These are phyloP conservation scores for Stephanodiscus triporus DNA, from an alignment of 108 stramenopile genomes.

Conservation along the genomic window DNA sequence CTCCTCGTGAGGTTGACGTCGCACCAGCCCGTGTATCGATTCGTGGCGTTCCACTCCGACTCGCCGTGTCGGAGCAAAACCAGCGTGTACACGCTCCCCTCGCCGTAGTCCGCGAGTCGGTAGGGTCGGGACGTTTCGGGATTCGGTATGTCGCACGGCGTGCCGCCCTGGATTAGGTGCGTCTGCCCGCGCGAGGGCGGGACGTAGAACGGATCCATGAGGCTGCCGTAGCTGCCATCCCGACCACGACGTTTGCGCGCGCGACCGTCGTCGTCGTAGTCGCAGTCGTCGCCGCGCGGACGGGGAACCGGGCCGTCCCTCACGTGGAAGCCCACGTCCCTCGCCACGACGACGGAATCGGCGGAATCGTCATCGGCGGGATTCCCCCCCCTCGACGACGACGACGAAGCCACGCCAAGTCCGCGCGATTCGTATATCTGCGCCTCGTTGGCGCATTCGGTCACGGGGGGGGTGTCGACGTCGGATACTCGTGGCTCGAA, in stretches of 20 bases:
- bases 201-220: slow-evolving; percentile 49
- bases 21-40: slow-evolving; percentile 84
- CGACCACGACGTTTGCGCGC: too few species aligned
- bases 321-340: too few species aligned
- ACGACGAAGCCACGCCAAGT: not conserved
- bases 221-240: slow-evolving; percentile 15
- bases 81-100: slow-evolving; percentile 76
- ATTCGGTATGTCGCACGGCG: slow-evolving; percentile 59
- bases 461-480: too few species aligned
- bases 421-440: too few species aligned
- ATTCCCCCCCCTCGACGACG: not conserved
- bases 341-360: too few species aligned
- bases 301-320: not conserved
- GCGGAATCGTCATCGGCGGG: not conserved
- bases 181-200: slow-evolving; percentile 36
- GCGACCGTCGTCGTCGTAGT: not conserved
- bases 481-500: slow-evolving; percentile 2
- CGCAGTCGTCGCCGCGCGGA: not conserved
- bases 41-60: slow-evolving; percentile 78
- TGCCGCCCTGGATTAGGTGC: slow-evolving; percentile 65
- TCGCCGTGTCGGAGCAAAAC: slow-evolving; percentile 84
- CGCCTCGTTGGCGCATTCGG: too few species aligned
- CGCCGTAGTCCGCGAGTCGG: slow-evolving; percentile 71
- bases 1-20: slow-evolving; percentile 76
- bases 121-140: slow-evolving; percentile 40